Conservation (phyloP, 2,329 filamentous ascomycete genomes). For the Didymella exigua region DNA sequence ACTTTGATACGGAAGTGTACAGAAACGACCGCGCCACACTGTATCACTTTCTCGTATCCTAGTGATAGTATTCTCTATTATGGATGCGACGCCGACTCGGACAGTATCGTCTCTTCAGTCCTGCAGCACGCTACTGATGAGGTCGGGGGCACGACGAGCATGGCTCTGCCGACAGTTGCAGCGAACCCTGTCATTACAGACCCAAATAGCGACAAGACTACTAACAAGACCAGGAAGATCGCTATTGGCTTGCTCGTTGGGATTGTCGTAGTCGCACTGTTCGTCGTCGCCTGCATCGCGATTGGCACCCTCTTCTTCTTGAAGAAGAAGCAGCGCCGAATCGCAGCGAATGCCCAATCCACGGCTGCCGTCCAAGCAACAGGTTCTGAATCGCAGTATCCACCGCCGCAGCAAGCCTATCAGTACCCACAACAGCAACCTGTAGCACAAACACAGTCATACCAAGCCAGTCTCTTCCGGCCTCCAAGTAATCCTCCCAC, state of each 20-base stretch:
- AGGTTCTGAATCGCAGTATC: slow-evolving; percentile 22
- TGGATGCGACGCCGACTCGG: slow-evolving; percentile 25
- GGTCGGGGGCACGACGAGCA: slow-evolving; percentile 20
- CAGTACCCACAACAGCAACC: slow-evolving; percentile 14
- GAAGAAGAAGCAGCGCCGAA: slow-evolving; percentile 27
- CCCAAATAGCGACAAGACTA: neutral
- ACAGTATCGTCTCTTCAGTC: slow-evolving; percentile 24
- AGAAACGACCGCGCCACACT: slow-evolving; percentile 24
- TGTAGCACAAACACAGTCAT: neutral
- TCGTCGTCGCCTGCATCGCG: slow-evolving; percentile 23
- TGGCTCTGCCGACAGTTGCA: slow-evolving; percentile 24
- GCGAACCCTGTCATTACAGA: slow-evolving; percentile 20
- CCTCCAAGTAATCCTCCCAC: slow-evolving; percentile 7
- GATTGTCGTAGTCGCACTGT: slow-evolving; percentile 25
- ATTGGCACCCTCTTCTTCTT: slow-evolving; percentile 27
- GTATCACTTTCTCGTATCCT: slow-evolving; percentile 38
- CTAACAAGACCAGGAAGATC: slow-evolving; percentile 22
- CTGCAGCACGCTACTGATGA: slow-evolving; percentile 21
- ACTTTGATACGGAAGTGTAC: slow-evolving; percentile 37
- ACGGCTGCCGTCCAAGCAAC: slow-evolving; percentile 25
- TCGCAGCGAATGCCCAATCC: slow-evolving; percentile 22
- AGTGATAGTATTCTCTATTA: slow-evolving; percentile 27
- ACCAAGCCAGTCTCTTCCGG: neutral
- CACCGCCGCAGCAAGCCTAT: slow-evolving; percentile 15
- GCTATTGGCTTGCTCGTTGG: slow-evolving; percentile 29